phyloP scores from a whole-genome alignment of 345 rosid genomes.

The Hibiscus tridactylites region DNA sequence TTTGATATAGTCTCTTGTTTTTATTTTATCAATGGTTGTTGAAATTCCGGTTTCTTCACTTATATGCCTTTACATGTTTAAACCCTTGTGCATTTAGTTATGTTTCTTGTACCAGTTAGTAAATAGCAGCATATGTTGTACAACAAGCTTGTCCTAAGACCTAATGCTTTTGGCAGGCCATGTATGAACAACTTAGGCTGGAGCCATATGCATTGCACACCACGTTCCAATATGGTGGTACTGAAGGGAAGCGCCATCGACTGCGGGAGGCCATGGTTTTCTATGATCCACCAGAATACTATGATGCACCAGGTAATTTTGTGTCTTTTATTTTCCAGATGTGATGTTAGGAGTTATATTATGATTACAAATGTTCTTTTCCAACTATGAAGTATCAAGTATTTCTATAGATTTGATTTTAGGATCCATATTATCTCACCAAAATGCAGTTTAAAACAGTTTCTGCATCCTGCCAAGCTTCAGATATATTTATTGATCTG shows the following conservation, averaged over 20 bases:
- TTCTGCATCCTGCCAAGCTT: not conserved
- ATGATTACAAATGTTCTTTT: not conserved
- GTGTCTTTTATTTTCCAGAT: not conserved
- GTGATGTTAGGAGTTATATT: not conserved
- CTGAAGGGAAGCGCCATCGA: slow-evolving; percentile 96
- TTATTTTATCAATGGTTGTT: slow-evolving; percentile 1
- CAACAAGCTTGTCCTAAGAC: slow-evolving; percentile 3
- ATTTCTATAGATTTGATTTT: slow-evolving; percentile 10
- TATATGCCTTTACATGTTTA: not conserved
- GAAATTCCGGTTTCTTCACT: not conserved
- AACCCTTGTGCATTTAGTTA: not conserved
- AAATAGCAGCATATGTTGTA: not conserved
- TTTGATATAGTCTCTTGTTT: not conserved
- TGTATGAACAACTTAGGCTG: slow-evolving; percentile 81
- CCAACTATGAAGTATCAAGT: slow-evolving; percentile 61
- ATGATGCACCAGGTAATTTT: slow-evolving; percentile 64
- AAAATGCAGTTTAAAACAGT: not conserved
- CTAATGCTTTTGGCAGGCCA: slow-evolving; percentile 46
- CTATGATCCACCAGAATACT: slow-evolving; percentile 89
- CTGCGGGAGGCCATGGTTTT: slow-evolving; percentile 85
- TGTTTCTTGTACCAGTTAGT: slow-evolving; percentile 6
- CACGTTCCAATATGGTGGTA: slow-evolving; percentile 94
- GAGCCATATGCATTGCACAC: slow-evolving; percentile 96
- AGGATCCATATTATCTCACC: not conserved
- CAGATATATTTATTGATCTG: not conserved